Evolutionary conservation across 169 alveolate genomes (phyloP).

Genomic region (Plasmodium falciparum): DNA sequence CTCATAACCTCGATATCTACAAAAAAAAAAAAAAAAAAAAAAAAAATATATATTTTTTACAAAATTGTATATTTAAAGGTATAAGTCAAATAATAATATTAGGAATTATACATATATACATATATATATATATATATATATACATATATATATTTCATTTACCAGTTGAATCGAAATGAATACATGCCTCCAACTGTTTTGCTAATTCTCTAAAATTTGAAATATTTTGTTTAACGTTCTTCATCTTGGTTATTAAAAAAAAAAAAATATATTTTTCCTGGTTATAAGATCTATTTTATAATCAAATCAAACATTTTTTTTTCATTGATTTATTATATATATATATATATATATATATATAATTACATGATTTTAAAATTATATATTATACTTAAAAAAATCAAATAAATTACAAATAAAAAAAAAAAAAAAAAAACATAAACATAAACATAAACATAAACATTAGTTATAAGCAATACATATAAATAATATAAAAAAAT

Average conservation of each 20-base stretch:
- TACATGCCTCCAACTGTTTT: slow-evolving; percentile 70
- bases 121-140: neutral
- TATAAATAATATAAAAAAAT: too few relatives aligned
- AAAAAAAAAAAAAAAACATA: too few relatives aligned
- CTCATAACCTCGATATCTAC: slow-evolving; percentile 74
- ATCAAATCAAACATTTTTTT: neutral
- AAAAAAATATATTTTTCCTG: slow-evolving; percentile 1
- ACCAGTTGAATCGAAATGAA: slow-evolving; percentile 57
- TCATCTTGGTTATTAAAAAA: slow-evolving; percentile 44
- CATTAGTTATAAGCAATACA: too few relatives aligned
- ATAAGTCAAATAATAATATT: neutral
- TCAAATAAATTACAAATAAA: too few relatives aligned
- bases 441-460: too few relatives aligned
- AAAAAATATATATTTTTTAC: neutral
- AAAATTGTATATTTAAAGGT: too few relatives aligned
- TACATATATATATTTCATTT: slow-evolving; percentile 1
- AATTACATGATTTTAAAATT: too few relatives aligned
- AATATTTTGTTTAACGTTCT: slow-evolving; percentile 58
- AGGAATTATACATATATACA: neutral
- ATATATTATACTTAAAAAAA: too few relatives aligned
- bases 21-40: slow-evolving; percentile 7
- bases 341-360: neutral
- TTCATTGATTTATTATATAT: neutral
- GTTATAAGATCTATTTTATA: neutral
- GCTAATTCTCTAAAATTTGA: slow-evolving; percentile 62